These are phyloP conservation scores for Tagetes patula DNA, from an alignment of 129 eudicot genomes.

Conservation along the genomic window DNA sequence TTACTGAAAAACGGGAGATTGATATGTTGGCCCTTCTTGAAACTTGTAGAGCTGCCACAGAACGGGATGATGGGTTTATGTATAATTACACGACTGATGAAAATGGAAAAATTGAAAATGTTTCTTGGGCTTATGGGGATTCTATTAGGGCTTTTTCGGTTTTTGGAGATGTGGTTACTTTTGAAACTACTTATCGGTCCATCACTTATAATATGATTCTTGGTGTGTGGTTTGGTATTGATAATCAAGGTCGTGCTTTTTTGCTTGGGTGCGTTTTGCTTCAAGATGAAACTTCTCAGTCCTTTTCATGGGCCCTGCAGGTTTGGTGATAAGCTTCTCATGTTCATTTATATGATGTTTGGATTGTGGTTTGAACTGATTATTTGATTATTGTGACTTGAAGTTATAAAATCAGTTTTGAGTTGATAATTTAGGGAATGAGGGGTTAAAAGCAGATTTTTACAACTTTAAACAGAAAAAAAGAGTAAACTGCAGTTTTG, in stretches of 20 bases:
- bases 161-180: constrained; percentile 77
- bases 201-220: constrained; percentile 61
- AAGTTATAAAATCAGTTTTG: background rate
- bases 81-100: constrained; percentile 61
- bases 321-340: constrained; percentile 30
- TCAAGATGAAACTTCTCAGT: constrained; percentile 67
- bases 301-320: constrained; percentile 78
- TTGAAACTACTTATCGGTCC: constrained; percentile 76
- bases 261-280: constrained; percentile 69
- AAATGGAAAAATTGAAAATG: constrained; percentile 63
- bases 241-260: constrained; percentile 63
- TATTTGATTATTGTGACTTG: background rate
- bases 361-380: constrained; percentile 8
- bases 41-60: constrained; percentile 45
- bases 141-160: constrained; percentile 58
- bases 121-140: constrained; percentile 74
- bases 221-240: constrained; percentile 85
- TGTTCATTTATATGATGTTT: constrained; percentile 5
- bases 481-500: too few relatives aligned
- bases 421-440: too few relatives aligned
- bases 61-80: constrained; percentile 56
- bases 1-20: constrained; percentile 63
- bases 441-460: too few relatives aligned
- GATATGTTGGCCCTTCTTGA: constrained; percentile 66
- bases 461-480: too few relatives aligned